These are phyloP conservation scores for Desmodesmus armatus DNA, from an alignment of 139 green algal genomes.

Conservation along the genomic window DNA sequence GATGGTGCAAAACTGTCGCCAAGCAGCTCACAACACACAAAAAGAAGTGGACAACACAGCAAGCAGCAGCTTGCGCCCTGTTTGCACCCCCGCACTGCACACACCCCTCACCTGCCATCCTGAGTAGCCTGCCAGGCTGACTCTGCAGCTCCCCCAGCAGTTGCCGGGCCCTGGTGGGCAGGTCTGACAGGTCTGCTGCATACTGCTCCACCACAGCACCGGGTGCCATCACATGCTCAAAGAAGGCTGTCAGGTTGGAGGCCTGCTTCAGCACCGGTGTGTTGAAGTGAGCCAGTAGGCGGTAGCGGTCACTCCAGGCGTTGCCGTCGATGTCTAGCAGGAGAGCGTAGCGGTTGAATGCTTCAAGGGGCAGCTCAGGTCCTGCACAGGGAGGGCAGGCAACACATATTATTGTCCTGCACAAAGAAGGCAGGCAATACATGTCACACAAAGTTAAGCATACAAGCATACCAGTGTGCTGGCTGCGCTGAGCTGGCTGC, in stretches of 20 bases:
- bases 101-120: slow-evolving; percentile 26
- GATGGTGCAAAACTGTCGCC: no score
- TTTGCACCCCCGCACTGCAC: background rate
- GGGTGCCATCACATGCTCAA: slow-evolving; percentile 54
- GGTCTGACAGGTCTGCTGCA: slow-evolving; percentile 22
- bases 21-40: background rate
- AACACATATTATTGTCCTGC: background rate
- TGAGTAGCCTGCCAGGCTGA: background rate
- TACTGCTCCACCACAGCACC: slow-evolving; percentile 39
- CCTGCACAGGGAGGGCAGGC: background rate
- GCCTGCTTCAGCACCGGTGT: slow-evolving; percentile 61
- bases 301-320: slow-evolving; percentile 59
- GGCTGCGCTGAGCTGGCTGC: no score
- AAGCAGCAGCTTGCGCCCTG: background rate
- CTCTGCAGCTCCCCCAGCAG: slow-evolving; percentile 17
- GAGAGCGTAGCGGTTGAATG: slow-evolving; percentile 42
- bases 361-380: slow-evolving; percentile 23
- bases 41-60: background rate
- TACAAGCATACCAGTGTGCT: no score
- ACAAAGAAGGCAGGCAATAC: no score
- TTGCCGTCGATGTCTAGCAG: slow-evolving; percentile 66
- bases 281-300: slow-evolving; percentile 51
- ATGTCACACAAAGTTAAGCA: no score
- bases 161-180: background rate
- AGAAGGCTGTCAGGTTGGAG: slow-evolving; percentile 53